Evolutionary conservation across 2,329 filamentous ascomycete genomes (phyloP).

Genomic region (Phoma herbarum): DNA sequence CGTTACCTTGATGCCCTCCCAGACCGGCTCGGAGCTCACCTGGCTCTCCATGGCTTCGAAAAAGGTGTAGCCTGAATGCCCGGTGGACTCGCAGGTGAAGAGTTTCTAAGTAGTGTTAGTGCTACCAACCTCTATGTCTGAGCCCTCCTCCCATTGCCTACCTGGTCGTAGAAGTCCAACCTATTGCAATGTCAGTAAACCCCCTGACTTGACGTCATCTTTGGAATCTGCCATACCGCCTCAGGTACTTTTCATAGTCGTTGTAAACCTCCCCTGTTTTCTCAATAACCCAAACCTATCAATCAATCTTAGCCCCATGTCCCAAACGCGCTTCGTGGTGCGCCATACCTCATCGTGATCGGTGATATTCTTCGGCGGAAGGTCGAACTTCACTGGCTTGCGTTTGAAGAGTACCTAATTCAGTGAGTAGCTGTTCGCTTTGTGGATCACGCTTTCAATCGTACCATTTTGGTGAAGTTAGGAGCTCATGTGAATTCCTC

Average conservation of each 20-base stretch:
- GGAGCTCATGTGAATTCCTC: slow-evolving; percentile 45
- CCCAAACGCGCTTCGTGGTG: slow-evolving; percentile 13
- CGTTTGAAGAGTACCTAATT: slow-evolving; percentile 90
- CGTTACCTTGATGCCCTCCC: slow-evolving; percentile 43
- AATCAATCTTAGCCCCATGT: slow-evolving; percentile 37
- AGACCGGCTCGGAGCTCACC: slow-evolving; percentile 64
- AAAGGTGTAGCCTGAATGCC: slow-evolving; percentile 88
- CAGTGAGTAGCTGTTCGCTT: slow-evolving; percentile 27
- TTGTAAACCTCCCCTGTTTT: slow-evolving; percentile 90
- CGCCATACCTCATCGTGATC: slow-evolving; percentile 79
- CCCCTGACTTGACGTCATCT: slow-evolving; percentile 32
- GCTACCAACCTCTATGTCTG: background rate
- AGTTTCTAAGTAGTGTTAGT: slow-evolving; percentile 66
- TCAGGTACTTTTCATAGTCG: slow-evolving; percentile 87
- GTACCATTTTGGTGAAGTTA: slow-evolving; percentile 45
- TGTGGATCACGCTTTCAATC: background rate
- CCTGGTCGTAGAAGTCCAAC: slow-evolving; percentile 94
- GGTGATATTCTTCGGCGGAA: slow-evolving; percentile 75
- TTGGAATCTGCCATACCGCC: slow-evolving; percentile 66
- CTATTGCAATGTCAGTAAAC: slow-evolving; percentile 57
- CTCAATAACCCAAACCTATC: slow-evolving; percentile 87
- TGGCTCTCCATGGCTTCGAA: slow-evolving; percentile 93
- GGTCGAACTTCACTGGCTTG: slow-evolving; percentile 87
- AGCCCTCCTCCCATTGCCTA: slow-evolving; percentile 52
- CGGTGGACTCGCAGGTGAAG: slow-evolving; percentile 96